phyloP scores from a whole-genome alignment of 768 basidiomycete genomes.

The Boletus sp. region DNA sequence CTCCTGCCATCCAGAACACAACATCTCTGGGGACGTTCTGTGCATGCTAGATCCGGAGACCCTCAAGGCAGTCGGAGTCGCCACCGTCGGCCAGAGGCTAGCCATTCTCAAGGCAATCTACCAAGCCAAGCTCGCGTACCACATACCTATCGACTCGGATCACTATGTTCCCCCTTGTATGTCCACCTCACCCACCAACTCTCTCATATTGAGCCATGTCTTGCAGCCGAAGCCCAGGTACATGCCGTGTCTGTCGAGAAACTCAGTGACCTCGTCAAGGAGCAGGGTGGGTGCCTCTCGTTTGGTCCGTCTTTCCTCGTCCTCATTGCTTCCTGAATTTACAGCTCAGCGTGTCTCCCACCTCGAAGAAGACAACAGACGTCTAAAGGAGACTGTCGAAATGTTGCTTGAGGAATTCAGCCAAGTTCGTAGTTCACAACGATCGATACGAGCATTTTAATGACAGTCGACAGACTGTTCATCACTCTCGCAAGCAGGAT shows the following conservation, averaged over 20 bases:
- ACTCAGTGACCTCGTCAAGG: constrained; percentile 61
- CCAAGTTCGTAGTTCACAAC: constrained; percentile 37
- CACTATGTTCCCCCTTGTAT: constrained; percentile 88
- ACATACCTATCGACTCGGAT: constrained; percentile 77
- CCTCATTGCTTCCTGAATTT: constrained; percentile 4
- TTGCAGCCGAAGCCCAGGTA: constrained; percentile 57
- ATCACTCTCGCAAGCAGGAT: constrained; percentile 25
- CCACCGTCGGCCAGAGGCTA: constrained; percentile 89
- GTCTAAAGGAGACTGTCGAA: constrained; percentile 59
- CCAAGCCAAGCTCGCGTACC: constrained; percentile 79
- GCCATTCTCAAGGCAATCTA: constrained; percentile 92
- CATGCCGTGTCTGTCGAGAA: constrained; percentile 59
- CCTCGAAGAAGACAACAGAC: constrained; percentile 77
- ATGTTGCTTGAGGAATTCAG: constrained; percentile 63
- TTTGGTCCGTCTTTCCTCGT: not conserved
- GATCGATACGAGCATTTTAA: constrained; percentile 15
- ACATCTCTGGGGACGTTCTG: constrained; percentile 87
- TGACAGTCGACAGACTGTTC: constrained; percentile 3
- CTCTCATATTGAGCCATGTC: not conserved
- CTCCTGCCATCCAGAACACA: constrained; percentile 60
- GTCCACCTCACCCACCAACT: constrained; percentile 27
- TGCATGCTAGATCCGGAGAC: constrained; percentile 79
- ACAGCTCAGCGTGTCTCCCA: constrained; percentile 65
- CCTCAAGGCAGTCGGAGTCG: constrained; percentile 82
- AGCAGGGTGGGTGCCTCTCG: constrained; percentile 56